A percentile compares a stretch with the other conserved stretches of the same genome.
phyloP scores from a whole-genome alignment of 345 rosid species.

The Syzygium grande region DNA sequence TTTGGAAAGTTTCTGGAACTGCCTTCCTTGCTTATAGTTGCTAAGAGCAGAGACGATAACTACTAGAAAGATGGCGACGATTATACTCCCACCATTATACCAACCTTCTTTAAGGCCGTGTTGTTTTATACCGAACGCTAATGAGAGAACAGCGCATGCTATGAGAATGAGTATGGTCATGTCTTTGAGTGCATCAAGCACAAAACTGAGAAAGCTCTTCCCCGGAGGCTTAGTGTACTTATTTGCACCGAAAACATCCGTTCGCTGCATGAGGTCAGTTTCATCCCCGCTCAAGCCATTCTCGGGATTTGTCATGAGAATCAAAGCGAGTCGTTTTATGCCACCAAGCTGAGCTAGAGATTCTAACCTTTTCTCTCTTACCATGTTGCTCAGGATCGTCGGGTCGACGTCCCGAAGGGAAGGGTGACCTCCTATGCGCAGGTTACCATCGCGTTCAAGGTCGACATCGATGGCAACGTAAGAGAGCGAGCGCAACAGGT shows the following conservation, averaged over 20 bases:
- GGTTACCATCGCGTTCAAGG: background rate
- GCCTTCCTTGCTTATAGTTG: conserved; percentile 42
- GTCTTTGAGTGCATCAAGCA: conserved; percentile 47
- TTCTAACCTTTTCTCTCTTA: background rate
- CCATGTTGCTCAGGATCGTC: background rate
- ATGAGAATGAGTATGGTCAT: conserved; percentile 42
- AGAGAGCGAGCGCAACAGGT: background rate
- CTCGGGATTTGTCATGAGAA: background rate
- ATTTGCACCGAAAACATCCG: conserved; percentile 45
- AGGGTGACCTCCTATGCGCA: background rate
- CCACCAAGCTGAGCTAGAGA: background rate
- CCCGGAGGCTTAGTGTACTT: conserved; percentile 58
- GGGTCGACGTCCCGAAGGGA: background rate
- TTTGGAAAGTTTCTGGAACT: conserved; percentile 44
- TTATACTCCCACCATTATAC: conserved; percentile 71
- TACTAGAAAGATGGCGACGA: conserved; percentile 45
- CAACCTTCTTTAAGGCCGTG: conserved; percentile 57
- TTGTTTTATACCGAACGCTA: conserved; percentile 50
- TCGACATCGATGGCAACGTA: background rate
- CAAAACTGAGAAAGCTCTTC: conserved; percentile 32
- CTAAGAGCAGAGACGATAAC: conserved; percentile 44
- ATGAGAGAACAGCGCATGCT: conserved; percentile 49
- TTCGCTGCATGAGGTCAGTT: background rate
- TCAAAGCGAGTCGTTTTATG: background rate
- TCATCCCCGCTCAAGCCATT: background rate